Base-by-base conservation (phyloP, 2,329 filamentous ascomycete genomes). In the Neodidymelliopsis sp. region DNA sequence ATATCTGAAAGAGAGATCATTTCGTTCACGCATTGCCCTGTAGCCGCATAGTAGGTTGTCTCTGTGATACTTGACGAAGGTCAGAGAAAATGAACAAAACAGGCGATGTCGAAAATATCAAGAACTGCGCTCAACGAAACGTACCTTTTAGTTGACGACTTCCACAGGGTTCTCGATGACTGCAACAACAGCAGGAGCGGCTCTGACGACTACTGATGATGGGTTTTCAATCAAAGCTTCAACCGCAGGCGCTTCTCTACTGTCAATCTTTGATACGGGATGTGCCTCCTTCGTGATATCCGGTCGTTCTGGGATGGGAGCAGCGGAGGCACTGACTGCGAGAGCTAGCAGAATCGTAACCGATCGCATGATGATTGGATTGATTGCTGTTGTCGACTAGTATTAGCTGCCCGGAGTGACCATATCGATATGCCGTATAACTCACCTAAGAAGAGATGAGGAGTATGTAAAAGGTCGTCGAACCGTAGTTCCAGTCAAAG, bases 271-370 rank as follows among this genome's bases (percentile, higher is more conserved):
- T 22, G 19, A 22, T 19, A 16, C 16, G 8, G 24, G 11, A 35
- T n/a, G 11, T 18, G n/a, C 19, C 22, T 42, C 36, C 15, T 29
- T 12, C n/a, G 12, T 24, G 13, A 53, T 49, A 27, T 49, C 18
- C 16, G 37, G 29, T 42, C 33, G 37, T 12, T 40, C 23, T 22
- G 57, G 43, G 18, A 63, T 53, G 1, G 65, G 65, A 4, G 55
- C 54, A 27, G 54, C 44, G n/a, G 42, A 12, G 19, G 40, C 20
- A 28, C 35, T 27, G 20, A 36, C 41, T 19, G 36, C 28, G 15
- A 59, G 19, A 27, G 48, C 50, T 27, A 56, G 25, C 6, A 56
- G 24, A 13, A 45, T 38, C 13, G 50, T 15, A 15, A 28, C 19
- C 18, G 41, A 48, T 28, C 19, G 37, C 49, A 52, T 52, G 13